Percentiles rank a stretch among this genome's conserved stretches.
phyloP scores from a whole-genome alignment of 225 moss, liverwort and hornwort genomes.

The Sphagnum tenellum region DNA sequence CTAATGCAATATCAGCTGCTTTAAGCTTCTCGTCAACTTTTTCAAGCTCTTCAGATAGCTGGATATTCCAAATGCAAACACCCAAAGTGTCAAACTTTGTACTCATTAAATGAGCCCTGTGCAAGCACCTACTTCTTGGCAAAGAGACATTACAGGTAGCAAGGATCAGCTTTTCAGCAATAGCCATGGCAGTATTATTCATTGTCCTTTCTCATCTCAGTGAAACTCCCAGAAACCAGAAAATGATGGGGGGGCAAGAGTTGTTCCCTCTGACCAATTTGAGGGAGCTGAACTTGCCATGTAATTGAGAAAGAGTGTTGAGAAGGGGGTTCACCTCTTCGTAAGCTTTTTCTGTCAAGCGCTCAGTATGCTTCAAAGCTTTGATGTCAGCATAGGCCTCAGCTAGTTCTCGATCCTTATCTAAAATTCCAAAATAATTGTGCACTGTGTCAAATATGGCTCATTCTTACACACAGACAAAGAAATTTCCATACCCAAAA shows the following conservation, averaged over 20 bases:
- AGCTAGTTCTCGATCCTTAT: constrained; percentile 11
- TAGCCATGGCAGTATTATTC: no score
- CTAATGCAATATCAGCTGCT: background rate
- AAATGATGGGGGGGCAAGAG: no score
- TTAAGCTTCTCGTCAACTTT: constrained; percentile 8
- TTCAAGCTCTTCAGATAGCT: constrained; percentile 13
- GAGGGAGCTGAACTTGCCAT: background rate
- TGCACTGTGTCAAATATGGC: no score
- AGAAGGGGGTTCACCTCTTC: constrained; percentile 4
- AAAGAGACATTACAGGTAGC: no score
- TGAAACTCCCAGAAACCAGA: no score
- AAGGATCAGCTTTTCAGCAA: no score
- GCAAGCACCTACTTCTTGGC: no score
- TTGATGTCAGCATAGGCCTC: constrained; percentile 11
- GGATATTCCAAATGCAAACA: background rate
- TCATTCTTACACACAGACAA: no score
- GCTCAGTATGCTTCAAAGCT: constrained; percentile 8
- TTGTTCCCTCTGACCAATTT: background rate
- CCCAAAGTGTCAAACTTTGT: background rate
- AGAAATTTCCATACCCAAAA: no score
- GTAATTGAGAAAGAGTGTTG: no score
- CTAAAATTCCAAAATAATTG: background rate
- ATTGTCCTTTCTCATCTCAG: no score
- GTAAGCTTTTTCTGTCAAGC: constrained; percentile 9
- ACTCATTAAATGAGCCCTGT: no score